Evolutionary conservation across 1,284 basidiomycete genomes (phyloP), one percentile per base, ranked within the genome.

Genomic region (Fomitopsis palustris): DNA sequence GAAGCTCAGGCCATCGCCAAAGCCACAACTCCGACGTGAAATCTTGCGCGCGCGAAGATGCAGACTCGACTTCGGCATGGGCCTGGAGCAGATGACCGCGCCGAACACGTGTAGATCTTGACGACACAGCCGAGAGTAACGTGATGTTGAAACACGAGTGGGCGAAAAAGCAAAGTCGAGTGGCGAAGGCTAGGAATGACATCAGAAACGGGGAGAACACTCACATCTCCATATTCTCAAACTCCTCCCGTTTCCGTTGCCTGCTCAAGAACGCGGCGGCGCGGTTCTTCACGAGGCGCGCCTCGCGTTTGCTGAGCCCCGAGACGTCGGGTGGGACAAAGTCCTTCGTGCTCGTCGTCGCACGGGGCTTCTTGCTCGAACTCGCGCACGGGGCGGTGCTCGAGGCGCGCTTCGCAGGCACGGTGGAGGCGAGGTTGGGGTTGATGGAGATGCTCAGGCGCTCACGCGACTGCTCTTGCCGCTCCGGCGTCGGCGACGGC

Each of bases 171-270:
- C 52, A 29, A 21, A 21, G 23, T 19, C 33, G 23, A 33, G 39
- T 7, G 16, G n/a, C 21, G 9, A 37, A 42, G 35, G n/a, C 25
- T 49, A 35, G 16, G 45, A 21, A 47, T 47, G 25, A 55, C 21
- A 47, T 35, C 27, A 53, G 27, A 25, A 56, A 64, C 61, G 77
- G 72, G 62, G 39, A 41, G 53, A 57, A 58, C 23, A 79, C 82
- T 77, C 80, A 93, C 89, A 88, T 75, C 80, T 95, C 92, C 87
- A 95, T 93, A 70, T 75, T 80, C 75, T 95, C 93, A 69, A 94
- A 95, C 76, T 95, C 93, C 76, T 95, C 93, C 61, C 93, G 86
- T 76, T 95, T 95, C 68, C 93, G 82, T 75, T 95, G 93, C 69
- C 93, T 81, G 72, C 87, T 90, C 67, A 95, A 85, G 78, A 95